Evolutionary conservation across 1,284 basidiomycete species (phyloP), one percentile per base, ranked within the genome.

Genomic region (Cystobasidiaceae sp.): DNA sequence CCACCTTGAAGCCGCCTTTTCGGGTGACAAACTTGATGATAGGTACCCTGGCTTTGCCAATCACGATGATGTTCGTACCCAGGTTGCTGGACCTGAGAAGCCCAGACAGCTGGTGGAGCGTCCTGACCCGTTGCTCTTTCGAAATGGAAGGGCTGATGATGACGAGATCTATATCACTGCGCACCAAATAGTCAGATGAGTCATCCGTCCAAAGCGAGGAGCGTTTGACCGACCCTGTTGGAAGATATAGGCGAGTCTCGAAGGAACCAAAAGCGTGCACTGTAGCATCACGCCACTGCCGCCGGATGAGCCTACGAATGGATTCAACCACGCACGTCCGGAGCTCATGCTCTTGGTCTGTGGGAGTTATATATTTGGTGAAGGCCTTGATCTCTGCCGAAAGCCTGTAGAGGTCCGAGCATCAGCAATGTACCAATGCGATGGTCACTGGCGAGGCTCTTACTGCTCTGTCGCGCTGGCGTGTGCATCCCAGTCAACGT

Each of bases 211-310:
- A 25, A 15, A n/a, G 34, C 46, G 41, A 6, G 21, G 21, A 52
- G 43, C 50, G 3, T 32, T 21, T n/a, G 0, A 79, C 86, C 73
- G 75, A 93, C 92, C 93, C 94, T 68, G 84, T 81, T 1, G 94
- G 94, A 13, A 98, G 82, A 77, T 99, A 99, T 27, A 98, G 80
- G 74, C 92, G 90, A 9, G 94, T 99, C 74, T 89, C 87, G 75
- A 89, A 96, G 72, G 89, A 92, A 17, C 94, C 94, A 76, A 98
- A 99, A 0, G 93, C 87, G 60, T 84, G 78, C 4, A 97, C 87
- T 41, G 84, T 78, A 8, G 93, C 91, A 71, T 94, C 90, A 0
- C 85, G 83, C 79, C 90, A 97, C 25, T 80, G 77, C 21, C 78
- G 75, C 15, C 78, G 79, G 50, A 97, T 82, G 3, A 86, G 84